Conservation (phyloP, 2,329 filamentous ascomycete genomes). For the Thielaviopsis ethacetica region DNA sequence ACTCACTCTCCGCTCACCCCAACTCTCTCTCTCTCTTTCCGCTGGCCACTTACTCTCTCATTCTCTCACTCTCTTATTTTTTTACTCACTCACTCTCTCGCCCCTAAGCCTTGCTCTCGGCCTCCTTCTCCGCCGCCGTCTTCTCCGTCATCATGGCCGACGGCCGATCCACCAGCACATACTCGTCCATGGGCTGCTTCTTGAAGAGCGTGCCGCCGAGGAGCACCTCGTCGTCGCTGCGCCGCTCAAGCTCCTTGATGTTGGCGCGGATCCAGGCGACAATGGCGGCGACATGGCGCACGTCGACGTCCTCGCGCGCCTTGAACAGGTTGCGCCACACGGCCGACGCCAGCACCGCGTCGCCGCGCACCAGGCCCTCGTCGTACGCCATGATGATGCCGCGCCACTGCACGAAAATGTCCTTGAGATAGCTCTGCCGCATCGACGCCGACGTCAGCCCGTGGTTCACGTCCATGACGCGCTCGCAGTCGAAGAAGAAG, state of each 20-base stretch:
- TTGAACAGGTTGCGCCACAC: slow-evolving; percentile 92
- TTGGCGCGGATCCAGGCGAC: slow-evolving; percentile 39
- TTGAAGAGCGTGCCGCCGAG: slow-evolving; percentile 26
- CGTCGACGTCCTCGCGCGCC: slow-evolving; percentile 36
- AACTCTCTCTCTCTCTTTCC: too few species aligned
- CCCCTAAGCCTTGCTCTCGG: not conserved
- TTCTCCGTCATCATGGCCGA: slow-evolving; percentile 8
- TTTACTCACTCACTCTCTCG: not conserved
- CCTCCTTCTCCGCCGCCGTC: slow-evolving; percentile 1
- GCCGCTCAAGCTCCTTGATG: slow-evolving; percentile 31
- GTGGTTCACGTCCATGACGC: slow-evolving; percentile 68
- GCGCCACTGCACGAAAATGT: slow-evolving; percentile 86
- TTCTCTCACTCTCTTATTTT: too few species aligned
- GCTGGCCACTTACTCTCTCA: not conserved
- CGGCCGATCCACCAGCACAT: slow-evolving; percentile 7
- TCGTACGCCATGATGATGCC: slow-evolving; percentile 73
- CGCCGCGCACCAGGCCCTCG: slow-evolving; percentile 60
- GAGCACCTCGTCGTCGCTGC: slow-evolving; percentile 28
- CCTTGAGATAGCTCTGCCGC: slow-evolving; percentile 58
- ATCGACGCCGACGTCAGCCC: slow-evolving; percentile 43
- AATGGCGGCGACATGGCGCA: slow-evolving; percentile 33
- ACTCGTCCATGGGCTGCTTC: slow-evolving; percentile 16
- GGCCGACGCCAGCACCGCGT: slow-evolving; percentile 62
- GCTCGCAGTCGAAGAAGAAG: slow-evolving; percentile 82
- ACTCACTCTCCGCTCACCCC: too few species aligned